Percentiles rank a stretch among this genome's conserved stretches.
Conservation (phyloP, 2,329 filamentous ascomycete species). For the Diaporthe sp. region DNA sequence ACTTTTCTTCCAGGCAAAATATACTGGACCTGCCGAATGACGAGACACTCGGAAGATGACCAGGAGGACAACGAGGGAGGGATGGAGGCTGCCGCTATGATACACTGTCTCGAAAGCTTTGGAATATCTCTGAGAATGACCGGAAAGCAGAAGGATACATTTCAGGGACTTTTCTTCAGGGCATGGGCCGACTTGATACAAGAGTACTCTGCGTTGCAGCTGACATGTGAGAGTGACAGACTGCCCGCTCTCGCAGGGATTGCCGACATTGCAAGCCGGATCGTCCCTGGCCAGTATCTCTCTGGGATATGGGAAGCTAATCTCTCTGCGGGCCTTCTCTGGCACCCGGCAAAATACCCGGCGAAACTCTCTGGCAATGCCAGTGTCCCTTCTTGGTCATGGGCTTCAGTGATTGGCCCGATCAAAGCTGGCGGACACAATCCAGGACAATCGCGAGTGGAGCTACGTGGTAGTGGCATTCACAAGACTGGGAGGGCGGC, state of each 20-base stretch:
- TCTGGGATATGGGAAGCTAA: neutral
- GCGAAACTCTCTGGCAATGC: neutral
- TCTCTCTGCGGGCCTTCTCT: constrained; percentile 7
- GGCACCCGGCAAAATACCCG: neutral
- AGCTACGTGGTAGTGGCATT: neutral
- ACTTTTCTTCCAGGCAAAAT: constrained; percentile 8
- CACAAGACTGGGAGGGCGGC: neutral
- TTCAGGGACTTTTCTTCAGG: neutral
- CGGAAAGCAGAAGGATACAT: neutral
- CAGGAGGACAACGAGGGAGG: neutral
- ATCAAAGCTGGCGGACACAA: neutral
- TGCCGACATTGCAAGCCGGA: constrained; percentile 6
- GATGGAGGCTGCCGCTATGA: neutral
- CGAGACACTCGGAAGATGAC: constrained; percentile 1
- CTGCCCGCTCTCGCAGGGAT: neutral
- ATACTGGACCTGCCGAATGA: constrained; percentile 4
- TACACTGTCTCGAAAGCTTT: constrained; percentile 1
- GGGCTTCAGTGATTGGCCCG: neutral
- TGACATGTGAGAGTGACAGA: neutral
- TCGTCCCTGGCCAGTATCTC: constrained; percentile 2
- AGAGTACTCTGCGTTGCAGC: constrained; percentile 2
- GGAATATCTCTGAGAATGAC: neutral
- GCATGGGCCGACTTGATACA: constrained; percentile 1
- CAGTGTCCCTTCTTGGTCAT: neutral
- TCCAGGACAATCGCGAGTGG: neutral